Conservation (phyloP, 768 basidiomycete species). For the Lyophyllum decastes region DNA sequence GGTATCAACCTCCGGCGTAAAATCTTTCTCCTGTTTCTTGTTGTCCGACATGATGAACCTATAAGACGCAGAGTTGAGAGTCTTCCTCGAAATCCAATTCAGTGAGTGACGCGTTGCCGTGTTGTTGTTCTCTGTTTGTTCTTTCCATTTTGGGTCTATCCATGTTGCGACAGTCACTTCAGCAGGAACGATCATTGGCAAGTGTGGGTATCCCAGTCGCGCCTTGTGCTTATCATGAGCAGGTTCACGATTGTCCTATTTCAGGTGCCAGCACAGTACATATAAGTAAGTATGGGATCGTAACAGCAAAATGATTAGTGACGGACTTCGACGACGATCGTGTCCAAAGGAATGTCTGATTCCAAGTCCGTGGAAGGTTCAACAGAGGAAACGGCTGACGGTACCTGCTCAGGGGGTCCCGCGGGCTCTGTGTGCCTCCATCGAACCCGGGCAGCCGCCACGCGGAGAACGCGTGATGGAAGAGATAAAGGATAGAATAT, state of each 20-base stretch:
- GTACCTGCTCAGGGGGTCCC: constrained; percentile 19
- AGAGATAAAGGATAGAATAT: constrained; percentile 52
- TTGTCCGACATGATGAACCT: constrained; percentile 70
- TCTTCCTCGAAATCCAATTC: constrained; percentile 29
- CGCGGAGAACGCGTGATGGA: constrained; percentile 40
- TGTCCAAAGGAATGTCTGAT: constrained; percentile 40
- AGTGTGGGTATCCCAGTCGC: constrained; percentile 3
- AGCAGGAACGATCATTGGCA: constrained; percentile 8
- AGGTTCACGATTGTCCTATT: constrained; percentile 29
- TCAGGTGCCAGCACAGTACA: constrained; percentile 40
- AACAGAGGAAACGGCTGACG: constrained; percentile 12
- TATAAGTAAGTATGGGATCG: constrained; percentile 34
- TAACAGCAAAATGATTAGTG: constrained; percentile 40
- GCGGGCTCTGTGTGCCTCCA: constrained; percentile 11
- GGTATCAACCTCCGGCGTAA: constrained; percentile 76
- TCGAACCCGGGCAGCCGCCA: constrained; percentile 24
- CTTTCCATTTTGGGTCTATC: constrained; percentile 17
- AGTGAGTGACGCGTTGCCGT: constrained; percentile 69
- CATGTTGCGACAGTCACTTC: constrained; percentile 32
- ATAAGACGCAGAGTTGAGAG: constrained; percentile 37
- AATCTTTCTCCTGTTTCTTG: constrained; percentile 88
- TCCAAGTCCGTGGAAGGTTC: constrained; percentile 16
- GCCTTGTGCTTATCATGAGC: constrained; percentile 29
- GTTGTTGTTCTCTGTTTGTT: constrained; percentile 43
- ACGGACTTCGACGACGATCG: constrained; percentile 43